Percentiles rank a stretch among this genome's conserved stretches.
Evolutionary conservation across 768 basidiomycete genomes (phyloP).

Genomic region (Pilatotrama ljubarskyi): DNA sequence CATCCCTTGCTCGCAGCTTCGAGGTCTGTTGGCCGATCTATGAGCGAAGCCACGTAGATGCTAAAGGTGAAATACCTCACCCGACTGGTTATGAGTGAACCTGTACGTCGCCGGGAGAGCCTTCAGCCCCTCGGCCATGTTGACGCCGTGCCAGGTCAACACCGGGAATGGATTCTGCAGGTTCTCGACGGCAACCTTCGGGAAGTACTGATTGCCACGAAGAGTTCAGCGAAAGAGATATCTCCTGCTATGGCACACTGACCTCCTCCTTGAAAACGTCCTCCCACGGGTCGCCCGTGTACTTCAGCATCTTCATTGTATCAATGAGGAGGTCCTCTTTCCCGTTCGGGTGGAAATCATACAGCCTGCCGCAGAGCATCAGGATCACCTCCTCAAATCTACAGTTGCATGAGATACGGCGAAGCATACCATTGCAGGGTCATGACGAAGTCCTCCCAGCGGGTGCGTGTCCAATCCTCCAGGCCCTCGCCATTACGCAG

Average conservation of each 20-base stretch:
- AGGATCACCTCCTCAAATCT: neutral
- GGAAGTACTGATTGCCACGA: constrained; percentile 42
- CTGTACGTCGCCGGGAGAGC: constrained; percentile 54
- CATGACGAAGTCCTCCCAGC: constrained; percentile 62
- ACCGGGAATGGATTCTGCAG: constrained; percentile 48
- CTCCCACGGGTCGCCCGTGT: constrained; percentile 55
- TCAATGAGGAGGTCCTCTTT: constrained; percentile 50
- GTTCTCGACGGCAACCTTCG: constrained; percentile 41
- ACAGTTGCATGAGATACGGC: neutral
- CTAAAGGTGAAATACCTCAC: constrained; percentile 27
- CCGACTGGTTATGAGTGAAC: constrained; percentile 58
- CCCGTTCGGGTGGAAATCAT: constrained; percentile 52
- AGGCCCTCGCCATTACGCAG: constrained; percentile 51
- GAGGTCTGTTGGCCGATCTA: constrained; percentile 37
- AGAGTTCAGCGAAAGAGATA: neutral
- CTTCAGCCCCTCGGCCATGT: constrained; percentile 59
- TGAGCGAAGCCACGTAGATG: neutral
- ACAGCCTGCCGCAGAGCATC: constrained; percentile 42
- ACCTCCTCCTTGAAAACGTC: constrained; percentile 50
- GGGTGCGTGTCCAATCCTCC: constrained; percentile 53
- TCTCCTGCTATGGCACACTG: neutral
- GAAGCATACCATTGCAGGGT: constrained; percentile 48
- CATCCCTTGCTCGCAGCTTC: constrained; percentile 51
- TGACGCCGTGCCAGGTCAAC: constrained; percentile 56
- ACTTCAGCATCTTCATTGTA: constrained; percentile 54